These are phyloP conservation scores for Aspergillus pseudotamarii DNA, from an alignment of 2,329 filamentous ascomycete species.

Conservation along the genomic window DNA sequence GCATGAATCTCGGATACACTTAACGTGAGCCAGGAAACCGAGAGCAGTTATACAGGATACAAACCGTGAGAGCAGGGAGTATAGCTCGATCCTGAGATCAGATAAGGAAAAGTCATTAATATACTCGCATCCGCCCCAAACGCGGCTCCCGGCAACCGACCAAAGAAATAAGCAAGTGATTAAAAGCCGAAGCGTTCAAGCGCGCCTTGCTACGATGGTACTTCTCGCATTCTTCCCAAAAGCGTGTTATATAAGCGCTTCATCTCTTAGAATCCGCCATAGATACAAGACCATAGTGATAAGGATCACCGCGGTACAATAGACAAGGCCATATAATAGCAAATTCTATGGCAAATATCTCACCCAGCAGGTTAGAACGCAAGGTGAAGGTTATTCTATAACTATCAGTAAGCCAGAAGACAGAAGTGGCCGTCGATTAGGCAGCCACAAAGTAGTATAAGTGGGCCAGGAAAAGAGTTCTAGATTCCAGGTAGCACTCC, in stretches of 20 bases:
- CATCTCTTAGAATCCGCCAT: background rate
- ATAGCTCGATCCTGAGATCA: no score
- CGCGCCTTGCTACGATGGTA: background rate
- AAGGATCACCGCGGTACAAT: fast-evolving
- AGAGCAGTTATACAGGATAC: no score
- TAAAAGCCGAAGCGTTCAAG: background rate
- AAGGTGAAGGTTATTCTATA: no score
- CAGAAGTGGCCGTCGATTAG: background rate
- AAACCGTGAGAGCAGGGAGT: no score
- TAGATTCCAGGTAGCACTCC: background rate
- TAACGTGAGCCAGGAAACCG: no score
- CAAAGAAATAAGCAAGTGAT: no score
- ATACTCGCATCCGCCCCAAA: no score
- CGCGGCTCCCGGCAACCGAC: no score
- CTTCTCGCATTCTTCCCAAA: background rate
- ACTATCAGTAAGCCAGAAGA: background rate
- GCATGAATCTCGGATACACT: no score
- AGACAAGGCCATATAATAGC: background rate
- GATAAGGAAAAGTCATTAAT: no score
- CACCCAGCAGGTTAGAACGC: background rate
- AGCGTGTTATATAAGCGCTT: background rate
- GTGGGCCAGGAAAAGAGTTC: background rate
- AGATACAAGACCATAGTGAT: background rate
- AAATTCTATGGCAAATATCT: background rate
- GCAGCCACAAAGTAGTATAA: background rate